Evolutionary conservation across 495 filamentous ascomycete species (phyloP).

Genomic region (Hyaloscypha finlandica): DNA sequence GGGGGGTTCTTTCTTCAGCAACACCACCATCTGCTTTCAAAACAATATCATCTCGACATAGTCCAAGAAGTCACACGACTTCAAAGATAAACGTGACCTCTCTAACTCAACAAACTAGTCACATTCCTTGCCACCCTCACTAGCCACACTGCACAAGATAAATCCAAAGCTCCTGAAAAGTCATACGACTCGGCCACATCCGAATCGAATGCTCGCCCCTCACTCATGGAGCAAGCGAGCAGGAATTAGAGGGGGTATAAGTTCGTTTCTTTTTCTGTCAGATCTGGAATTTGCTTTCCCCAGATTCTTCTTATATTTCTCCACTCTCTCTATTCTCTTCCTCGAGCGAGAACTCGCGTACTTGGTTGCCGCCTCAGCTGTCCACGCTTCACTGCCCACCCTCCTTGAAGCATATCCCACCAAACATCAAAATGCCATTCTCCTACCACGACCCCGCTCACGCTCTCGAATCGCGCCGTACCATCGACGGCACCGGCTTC

Average conservation of each 20-base stretch:
- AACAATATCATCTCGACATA: neutral
- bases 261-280: neutral
- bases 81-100: neutral
- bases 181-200: conserved; percentile 4
- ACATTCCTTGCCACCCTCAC: conserved; percentile 4
- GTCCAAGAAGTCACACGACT: neutral
- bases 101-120: neutral
- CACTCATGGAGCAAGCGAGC: neutral
- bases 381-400: neutral
- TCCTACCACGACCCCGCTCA: neutral
- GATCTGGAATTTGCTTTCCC: neutral
- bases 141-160: neutral
- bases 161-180: neutral
- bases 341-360: neutral
- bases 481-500: conserved; percentile 23
- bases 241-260: neutral
- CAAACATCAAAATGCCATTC: conserved; percentile 4
- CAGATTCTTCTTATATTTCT: conserved; percentile 3
- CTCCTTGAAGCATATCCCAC: neutral
- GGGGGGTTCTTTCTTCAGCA: neutral
- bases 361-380: neutral
- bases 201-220: neutral
- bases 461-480: neutral
- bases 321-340: conserved; percentile 6
- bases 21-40: neutral